Base-by-base conservation (phyloP, 345 rosid genomes). In the Draba incana region DNA sequence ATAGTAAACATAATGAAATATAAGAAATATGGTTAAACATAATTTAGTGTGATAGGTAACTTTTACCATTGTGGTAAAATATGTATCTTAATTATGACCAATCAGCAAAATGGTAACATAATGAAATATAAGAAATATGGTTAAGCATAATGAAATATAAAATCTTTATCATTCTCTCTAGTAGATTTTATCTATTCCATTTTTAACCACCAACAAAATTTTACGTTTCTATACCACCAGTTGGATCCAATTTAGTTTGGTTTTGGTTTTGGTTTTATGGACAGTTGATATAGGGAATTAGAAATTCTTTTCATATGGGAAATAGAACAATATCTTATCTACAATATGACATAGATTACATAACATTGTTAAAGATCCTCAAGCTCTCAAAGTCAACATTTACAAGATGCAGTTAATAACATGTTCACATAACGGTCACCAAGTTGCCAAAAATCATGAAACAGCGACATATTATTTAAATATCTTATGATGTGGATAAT, bases 391-490 rank as follows among this genome's bases (percentile, higher is more conserved):
- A 66, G 72, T 66, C 77, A 59, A 56, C 5, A 44, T 8, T 5
- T 24, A 12, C 42, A 59, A 44, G 47, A 51, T 61, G 62, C 52
- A 66, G 23, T 58, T 48, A 72, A 63, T 63, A 48, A 15, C 66
- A 59, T 66, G 62, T 74, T 74, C 67, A 73, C 76, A 57, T 3
- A 66, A 61, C 62, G 68, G 62, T 59, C 56, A 59, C 13, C 68
- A 66, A 66, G 67, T 58, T 66, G 67, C 62, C 43, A 13, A 59
- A 66, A 66, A n/a, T 66, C 28, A 45, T 37, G 62, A 27, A 59
- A 66, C 68, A 66, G 58, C 50, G 68, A 60, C 62, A 44, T 57
- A 52, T 44, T 51, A 50, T 59, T 74, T n/a, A 52, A 37, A 66
- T 52, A 74, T 66, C 62, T 52, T 59, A 52, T 44, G 62, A 66